phyloP scores from a whole-genome alignment of 2,329 filamentous ascomycete species.

The Neofusicoccum kwambonambiense region DNA sequence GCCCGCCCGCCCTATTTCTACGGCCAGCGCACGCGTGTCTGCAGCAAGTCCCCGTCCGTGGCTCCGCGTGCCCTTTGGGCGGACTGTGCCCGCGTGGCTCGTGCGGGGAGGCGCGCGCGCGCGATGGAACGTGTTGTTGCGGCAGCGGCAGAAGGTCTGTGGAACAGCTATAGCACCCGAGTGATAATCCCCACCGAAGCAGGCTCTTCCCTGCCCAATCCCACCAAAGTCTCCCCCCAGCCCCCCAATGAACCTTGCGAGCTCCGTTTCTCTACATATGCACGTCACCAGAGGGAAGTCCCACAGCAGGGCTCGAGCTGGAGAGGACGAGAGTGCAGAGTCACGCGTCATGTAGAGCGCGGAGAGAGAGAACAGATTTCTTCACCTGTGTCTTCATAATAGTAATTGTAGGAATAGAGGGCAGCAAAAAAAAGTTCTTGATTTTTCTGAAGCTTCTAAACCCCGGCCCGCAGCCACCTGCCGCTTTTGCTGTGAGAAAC shows the following conservation, averaged over 20 bases:
- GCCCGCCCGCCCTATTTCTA: background rate
- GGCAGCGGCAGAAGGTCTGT: background rate
- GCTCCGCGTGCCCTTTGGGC: background rate
- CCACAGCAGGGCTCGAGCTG: background rate
- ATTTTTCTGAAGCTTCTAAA: background rate
- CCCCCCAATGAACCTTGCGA: background rate
- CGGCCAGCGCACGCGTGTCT: background rate
- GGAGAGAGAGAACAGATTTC: background rate
- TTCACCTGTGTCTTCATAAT: background rate
- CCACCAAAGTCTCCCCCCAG: background rate
- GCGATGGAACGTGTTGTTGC: background rate
- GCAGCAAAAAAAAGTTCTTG: background rate
- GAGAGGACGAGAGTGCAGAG: too few relatives aligned
- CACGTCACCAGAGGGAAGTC: background rate
- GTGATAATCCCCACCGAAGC: slow-evolving; percentile 7
- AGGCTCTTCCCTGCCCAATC: slow-evolving; percentile 2
- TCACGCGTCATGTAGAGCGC: background rate
- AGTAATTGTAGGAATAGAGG: background rate
- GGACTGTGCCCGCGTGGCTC: background rate
- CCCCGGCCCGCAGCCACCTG: background rate
- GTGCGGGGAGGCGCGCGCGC: background rate
- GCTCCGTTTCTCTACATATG: background rate
- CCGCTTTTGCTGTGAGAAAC: background rate
- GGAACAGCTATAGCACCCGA: background rate
- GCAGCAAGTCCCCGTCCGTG: too few relatives aligned